phyloP scores from a whole-genome alignment of 768 basidiomycete species.

The Lactarius deliciosus region DNA sequence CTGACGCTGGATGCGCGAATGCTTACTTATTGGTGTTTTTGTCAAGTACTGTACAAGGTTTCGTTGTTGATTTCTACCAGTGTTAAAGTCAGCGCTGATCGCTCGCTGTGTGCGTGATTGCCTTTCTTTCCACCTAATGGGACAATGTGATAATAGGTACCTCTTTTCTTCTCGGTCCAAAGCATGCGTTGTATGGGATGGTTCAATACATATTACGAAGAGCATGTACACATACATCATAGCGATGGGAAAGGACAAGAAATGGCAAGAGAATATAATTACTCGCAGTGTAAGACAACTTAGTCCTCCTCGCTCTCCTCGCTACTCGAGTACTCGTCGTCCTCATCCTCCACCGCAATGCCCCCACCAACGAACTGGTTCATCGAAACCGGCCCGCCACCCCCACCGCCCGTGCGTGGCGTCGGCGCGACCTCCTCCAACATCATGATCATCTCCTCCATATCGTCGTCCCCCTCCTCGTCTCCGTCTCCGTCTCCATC shows the following conservation, averaged over 20 bases:
- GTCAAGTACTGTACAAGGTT: neutral
- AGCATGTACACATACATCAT: constrained; percentile 7
- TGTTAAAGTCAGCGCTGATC: neutral
- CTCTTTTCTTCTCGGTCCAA: neutral
- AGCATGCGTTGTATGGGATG: neutral
- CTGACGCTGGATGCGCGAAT: neutral
- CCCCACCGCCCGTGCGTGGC: constrained; percentile 11
- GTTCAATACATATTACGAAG: constrained; percentile 4
- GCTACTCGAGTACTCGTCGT: constrained; percentile 52
- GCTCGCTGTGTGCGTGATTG: neutral
- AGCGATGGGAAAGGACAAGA: neutral
- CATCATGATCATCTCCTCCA: constrained; percentile 40
- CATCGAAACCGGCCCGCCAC: constrained; percentile 48
- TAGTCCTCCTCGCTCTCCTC: constrained; percentile 48
- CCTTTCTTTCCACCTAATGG: no score
- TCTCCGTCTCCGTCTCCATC: constrained; percentile 27
- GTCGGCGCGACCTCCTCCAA: constrained; percentile 20
- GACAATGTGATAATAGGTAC: neutral
- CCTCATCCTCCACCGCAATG: constrained; percentile 39
- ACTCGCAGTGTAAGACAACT: neutral
- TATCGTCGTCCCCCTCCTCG: constrained; percentile 51
- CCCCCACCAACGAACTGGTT: constrained; percentile 48
- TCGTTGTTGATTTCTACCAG: neutral
- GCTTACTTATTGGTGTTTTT: neutral
- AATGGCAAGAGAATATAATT: constrained; percentile 1